Evolutionary conservation across 169 alveolate genomes (phyloP).

Genomic region (Babesia divergens): DNA sequence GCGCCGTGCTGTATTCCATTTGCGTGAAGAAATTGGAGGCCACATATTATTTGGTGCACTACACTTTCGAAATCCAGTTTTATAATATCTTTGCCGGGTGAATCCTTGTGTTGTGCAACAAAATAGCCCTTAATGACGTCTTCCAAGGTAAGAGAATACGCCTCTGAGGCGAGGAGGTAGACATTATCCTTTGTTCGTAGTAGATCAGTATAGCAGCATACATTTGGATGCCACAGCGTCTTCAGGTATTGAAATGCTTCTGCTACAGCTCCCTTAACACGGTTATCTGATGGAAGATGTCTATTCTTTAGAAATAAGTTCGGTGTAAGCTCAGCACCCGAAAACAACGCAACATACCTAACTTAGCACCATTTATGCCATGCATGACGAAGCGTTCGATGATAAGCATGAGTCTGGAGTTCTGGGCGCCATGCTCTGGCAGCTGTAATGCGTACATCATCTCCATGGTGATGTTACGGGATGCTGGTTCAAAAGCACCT

Average conservation of each 20-base stretch:
- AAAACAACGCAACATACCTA: too few species aligned
- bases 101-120: neutral
- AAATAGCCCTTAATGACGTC: neutral
- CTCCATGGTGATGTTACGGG: too few species aligned
- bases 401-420: too few species aligned
- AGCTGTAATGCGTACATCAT: too few species aligned
- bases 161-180: constrained; percentile 41
- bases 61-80: neutral
- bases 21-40: constrained; percentile 49
- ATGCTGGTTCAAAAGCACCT: too few species aligned
- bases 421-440: too few species aligned
- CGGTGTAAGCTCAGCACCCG: too few species aligned
- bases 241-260: constrained; percentile 54
- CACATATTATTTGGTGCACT: constrained; percentile 31
- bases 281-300: neutral
- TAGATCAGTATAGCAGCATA: constrained; percentile 51
- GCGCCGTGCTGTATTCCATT: constrained; percentile 54
- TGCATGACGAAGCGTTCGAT: too few species aligned
- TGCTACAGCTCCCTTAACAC: constrained; percentile 25
- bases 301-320: neutral
- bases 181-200: constrained; percentile 8
- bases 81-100: neutral
- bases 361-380: too few species aligned
- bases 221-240: constrained; percentile 45
- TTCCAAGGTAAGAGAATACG: constrained; percentile 46